These are phyloP conservation scores for Blastobotrys buckinghamii DNA, from an alignment of 1,139 yeast genomes.

Conservation along the genomic window DNA sequence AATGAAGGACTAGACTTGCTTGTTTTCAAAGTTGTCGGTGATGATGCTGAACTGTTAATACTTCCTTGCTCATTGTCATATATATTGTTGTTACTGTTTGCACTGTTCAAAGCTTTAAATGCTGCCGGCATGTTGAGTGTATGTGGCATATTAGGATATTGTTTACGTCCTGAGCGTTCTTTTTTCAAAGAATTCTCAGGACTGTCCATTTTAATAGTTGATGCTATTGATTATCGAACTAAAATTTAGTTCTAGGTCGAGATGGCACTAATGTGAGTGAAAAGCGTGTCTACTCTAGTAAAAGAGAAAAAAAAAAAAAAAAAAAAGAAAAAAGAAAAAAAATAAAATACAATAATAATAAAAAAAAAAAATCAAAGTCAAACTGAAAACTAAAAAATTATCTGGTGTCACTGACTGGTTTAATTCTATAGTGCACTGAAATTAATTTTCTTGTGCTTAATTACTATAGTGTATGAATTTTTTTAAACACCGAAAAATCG, in stretches of 20 bases:
- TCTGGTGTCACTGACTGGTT: too few species aligned
- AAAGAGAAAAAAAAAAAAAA: not conserved
- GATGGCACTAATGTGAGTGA: too few species aligned
- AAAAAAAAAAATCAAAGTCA: too few species aligned
- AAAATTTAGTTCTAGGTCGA: too few species aligned
- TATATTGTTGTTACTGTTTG: not conserved
- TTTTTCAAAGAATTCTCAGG: not conserved
- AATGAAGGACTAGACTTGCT: constrained; percentile 5
- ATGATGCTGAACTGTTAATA: not conserved
- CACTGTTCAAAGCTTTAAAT: constrained; percentile 8
- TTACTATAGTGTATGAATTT: too few species aligned
- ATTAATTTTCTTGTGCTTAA: too few species aligned
- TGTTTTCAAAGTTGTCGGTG: constrained; percentile 3
- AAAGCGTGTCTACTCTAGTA: not conserved
- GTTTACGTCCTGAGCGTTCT: not conserved
- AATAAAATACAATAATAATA: not conserved
- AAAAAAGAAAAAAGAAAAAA: not conserved
- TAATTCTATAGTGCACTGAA: too few species aligned
- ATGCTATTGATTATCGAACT: not conserved
- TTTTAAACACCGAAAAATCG: too few species aligned
- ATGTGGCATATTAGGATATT: constrained; percentile 4
- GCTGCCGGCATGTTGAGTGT: constrained; percentile 13
- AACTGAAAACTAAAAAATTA: too few species aligned
- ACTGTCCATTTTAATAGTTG: not conserved
- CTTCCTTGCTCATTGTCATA: not conserved